Base-by-base conservation (phyloP, 805 yeast genomes). In the Candida succiphila region DNA sequence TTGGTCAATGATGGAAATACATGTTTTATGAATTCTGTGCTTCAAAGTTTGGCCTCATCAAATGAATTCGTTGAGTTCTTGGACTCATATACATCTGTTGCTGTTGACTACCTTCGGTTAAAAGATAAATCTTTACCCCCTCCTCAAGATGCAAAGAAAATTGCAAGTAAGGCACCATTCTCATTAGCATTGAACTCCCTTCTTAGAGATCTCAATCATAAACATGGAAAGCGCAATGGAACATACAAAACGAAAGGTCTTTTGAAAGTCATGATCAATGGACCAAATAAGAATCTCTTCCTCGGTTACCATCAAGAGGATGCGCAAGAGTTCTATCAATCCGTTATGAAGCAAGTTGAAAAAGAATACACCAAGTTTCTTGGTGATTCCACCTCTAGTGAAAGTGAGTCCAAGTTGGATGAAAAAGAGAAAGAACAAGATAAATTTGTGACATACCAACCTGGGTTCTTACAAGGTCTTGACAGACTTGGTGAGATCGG, bases 321-420 rank as follows among this genome's bases (percentile, higher is more conserved):
- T 60, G 96, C 96, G 0, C 96, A 88, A 56, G 97, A 88, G 54
- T 88, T 88, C 49, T 88, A 88, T 61, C 96, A 88, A 52, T 67
- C 78, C 33, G 69, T 82, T 2, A 63, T 83, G 67, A 65, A 71
- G 27, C 73, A 79, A 36, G 60, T 83, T 22, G 94, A 83, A 48
- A 61, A 61, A 27, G 83, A 78, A 35, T 54, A 59, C 53, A 54
- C 63, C 58, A 52, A 52, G 51, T 43, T 39, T 41, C 47, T 19
- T 45, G 56, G 32, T 39, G 14, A 29, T 7, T 22, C 22, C 30
- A 37, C 33, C 13, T 33, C 29, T 15, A 9, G 34, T 35, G 29
- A 37, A n/a, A n/a, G 28, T n/a, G 29, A 32, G n/a, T 36, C 32
- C 12, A 4, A 13, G 37, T 45, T 41, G 14, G 39, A 41, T 37